Evolutionary conservation across 148 eudicot species (phyloP).

Genomic region (Bassia scoparia): DNA sequence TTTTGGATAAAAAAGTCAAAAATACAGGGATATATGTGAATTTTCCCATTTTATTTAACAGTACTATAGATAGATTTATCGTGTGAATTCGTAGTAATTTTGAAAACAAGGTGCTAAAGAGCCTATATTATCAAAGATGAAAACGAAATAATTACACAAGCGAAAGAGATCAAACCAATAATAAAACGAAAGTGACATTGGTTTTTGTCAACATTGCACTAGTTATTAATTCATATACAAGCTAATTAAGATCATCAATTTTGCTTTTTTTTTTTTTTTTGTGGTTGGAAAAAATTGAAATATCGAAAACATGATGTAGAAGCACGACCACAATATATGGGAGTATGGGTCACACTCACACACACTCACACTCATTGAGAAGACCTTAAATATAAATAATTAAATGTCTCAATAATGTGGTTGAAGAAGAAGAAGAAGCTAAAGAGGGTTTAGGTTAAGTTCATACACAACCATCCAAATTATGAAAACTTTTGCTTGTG

Average conservation of each 20-base stretch:
- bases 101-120: not conserved
- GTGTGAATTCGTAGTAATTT: too few species aligned
- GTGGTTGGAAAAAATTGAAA: constrained; percentile 2
- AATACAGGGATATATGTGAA: too few species aligned
- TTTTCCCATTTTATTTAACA: too few species aligned
- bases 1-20: too few species aligned
- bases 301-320: not conserved
- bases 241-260: too few species aligned
- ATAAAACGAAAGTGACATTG: not conserved
- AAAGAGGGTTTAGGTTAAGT: not conserved
- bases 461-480: not conserved
- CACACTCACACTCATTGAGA: not conserved
- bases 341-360: not conserved
- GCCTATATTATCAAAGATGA: constrained; percentile 1
- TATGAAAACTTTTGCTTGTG: not conserved
- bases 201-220: not conserved
- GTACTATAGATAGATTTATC: too few species aligned
- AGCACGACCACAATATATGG: not conserved
- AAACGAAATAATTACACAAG: not conserved
- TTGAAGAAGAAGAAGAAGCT: not conserved
- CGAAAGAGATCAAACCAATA: not conserved
- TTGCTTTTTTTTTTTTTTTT: constrained; percentile 6
- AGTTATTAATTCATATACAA: not conserved
- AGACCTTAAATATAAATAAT: not conserved
- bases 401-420: not conserved